A percentile compares a stretch with the other conserved stretches of the same genome.
Evolutionary conservation across 805 yeast species (phyloP).

Genomic region (Blastobotrys chiropterorum): DNA sequence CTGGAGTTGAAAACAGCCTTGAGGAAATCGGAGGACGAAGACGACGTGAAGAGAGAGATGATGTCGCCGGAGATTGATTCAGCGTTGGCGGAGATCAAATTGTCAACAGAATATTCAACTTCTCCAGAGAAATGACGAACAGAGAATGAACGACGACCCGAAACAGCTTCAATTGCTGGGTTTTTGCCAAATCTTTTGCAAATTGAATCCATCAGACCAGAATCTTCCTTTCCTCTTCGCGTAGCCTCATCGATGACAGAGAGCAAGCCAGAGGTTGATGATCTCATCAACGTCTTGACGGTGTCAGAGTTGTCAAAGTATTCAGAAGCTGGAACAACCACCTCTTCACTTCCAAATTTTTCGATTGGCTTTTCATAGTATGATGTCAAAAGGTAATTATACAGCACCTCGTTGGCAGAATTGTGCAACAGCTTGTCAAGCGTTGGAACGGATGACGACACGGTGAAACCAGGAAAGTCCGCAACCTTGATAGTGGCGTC

Average conservation of each 20-base stretch:
- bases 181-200: slow-evolving; percentile 29
- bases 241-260: slow-evolving; percentile 35
- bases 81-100: slow-evolving; percentile 45
- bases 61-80: slow-evolving; percentile 44
- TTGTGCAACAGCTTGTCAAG: slow-evolving; percentile 36
- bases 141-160: slow-evolving; percentile 40
- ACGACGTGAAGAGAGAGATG: slow-evolving; percentile 33
- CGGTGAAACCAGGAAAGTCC: slow-evolving; percentile 38
- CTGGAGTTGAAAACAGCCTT: slow-evolving; percentile 29
- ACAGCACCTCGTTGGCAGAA: slow-evolving; percentile 37
- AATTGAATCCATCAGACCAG: slow-evolving; percentile 28
- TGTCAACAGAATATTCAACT: slow-evolving; percentile 48
- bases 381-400: slow-evolving; percentile 33
- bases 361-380: slow-evolving; percentile 36
- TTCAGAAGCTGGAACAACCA: slow-evolving; percentile 47
- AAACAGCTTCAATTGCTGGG: slow-evolving; percentile 16
- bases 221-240: slow-evolving; percentile 30
- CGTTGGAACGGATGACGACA: slow-evolving; percentile 28
- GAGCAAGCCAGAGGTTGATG: slow-evolving; percentile 30
- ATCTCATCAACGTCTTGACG: slow-evolving; percentile 46
- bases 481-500: slow-evolving; percentile 32
- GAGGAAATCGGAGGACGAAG: slow-evolving; percentile 34
- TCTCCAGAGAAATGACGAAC: slow-evolving; percentile 54
- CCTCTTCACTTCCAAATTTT: slow-evolving; percentile 35
- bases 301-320: slow-evolving; percentile 52